phyloP scores from a whole-genome alignment of 495 filamentous ascomycete genomes.

The Neurospora sp. region DNA sequence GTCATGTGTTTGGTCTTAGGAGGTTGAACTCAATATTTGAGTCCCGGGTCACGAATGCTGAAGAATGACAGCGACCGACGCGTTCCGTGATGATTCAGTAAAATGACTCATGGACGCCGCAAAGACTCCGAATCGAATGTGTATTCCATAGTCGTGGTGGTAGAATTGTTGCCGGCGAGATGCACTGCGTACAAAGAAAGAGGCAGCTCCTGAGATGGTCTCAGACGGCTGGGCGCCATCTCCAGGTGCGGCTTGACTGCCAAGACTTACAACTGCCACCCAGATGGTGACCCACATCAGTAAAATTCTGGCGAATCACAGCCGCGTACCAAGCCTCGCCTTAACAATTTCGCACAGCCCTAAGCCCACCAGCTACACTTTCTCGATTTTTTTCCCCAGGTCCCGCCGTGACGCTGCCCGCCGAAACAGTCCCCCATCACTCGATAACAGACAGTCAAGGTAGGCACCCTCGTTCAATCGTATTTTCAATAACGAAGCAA shows the following conservation, averaged over 20 bases:
- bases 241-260: not conserved
- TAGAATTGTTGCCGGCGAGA: not conserved
- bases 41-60: not conserved
- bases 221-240: not conserved
- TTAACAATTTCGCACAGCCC: conserved; percentile 26
- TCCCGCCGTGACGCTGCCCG: conserved; percentile 26
- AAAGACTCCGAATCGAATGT: not conserved
- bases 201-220: not conserved
- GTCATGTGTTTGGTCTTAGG: not conserved
- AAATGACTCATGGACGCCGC: not conserved
- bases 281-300: not conserved
- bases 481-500: conserved; percentile 1
- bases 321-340: not conserved
- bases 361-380: conserved; percentile 25
- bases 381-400: conserved; percentile 30
- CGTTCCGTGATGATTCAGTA: not conserved
- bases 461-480: conserved; percentile 15
- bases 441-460: conserved; percentile 38
- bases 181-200: not conserved
- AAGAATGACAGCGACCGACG: not conserved
- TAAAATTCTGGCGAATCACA: not conserved
- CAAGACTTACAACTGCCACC: not conserved
- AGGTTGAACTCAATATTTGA: not conserved
- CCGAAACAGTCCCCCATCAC: conserved; percentile 28
- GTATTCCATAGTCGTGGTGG: not conserved